Percentiles rank a stretch among this genome's conserved stretches.
Evolutionary conservation across 139 green algal species (phyloP).

Genomic region (Asterochloris sp.): DNA sequence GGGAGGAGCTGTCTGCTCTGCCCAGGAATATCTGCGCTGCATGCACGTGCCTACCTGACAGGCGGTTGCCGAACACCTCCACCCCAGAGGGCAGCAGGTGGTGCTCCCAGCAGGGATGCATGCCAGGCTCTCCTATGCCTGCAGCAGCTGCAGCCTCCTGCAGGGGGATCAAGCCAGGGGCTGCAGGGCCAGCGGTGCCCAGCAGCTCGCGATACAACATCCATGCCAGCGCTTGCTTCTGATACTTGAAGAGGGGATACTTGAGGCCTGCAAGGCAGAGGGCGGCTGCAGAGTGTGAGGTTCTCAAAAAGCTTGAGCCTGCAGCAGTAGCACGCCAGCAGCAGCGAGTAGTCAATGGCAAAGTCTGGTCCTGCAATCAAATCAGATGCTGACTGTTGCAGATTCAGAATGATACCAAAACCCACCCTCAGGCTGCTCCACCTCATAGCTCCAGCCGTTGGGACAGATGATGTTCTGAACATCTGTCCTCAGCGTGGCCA

Average conservation of each 20-base stretch:
- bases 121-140: conserved; percentile 1
- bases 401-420: no score
- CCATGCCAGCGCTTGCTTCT: conserved; percentile 58
- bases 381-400: no score
- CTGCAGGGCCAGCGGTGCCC: not conserved
- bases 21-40: no score
- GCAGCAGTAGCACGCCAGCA: no score
- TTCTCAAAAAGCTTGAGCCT: no score
- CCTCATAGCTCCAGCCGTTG: not conserved
- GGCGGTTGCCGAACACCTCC: conserved; percentile 7
- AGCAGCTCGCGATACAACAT: conserved; percentile 55
- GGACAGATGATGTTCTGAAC: not conserved
- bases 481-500: not conserved
- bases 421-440: no score
- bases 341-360: no score
- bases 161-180: not conserved
- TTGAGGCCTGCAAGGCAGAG: conserved; percentile 34
- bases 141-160: not conserved
- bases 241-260: conserved; percentile 57
- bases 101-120: conserved; percentile 18
- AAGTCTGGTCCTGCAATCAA: no score
- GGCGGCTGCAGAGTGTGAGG: no score
- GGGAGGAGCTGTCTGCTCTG: no score
- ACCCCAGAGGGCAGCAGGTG: conserved; percentile 4
- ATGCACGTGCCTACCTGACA: conserved; percentile 2